Evolutionary conservation across 2,329 filamentous ascomycete species (phyloP), one percentile per base, ranked within the genome.

Genomic region (Colletotrichum sp.): DNA sequence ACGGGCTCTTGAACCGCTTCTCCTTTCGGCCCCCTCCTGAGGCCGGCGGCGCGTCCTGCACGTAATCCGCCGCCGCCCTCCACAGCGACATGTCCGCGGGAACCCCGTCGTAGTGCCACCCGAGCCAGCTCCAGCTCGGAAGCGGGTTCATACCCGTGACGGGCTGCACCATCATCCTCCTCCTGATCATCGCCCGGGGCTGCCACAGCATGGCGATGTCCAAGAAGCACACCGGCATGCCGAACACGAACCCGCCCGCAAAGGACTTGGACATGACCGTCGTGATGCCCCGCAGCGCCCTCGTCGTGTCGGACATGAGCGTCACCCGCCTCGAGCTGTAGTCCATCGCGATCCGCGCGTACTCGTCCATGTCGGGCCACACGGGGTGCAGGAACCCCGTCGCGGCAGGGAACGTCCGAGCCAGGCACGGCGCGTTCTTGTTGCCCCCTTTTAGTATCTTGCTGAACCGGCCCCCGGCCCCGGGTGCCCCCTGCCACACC

Each of bases 61-160:
- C 82, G 68, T 87, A 87, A 77, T 88, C 86, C 10, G 85, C 84
- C 2, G 85, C 84, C 1, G 86, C 85, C 64, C 83, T 83, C 86
- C 86, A 88, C 13, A 88, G 79, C 8, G 80, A 81, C 71, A 87
- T 76, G 69, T 88, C 86, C 16, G 85, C 84, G 8, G 86, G 82
- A 16, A 87, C 81, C 32, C 83, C 85, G 71, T 88, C 86, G 71
- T 86, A 87, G 83, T 85, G 87, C 86, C 86, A 88, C 27, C 86
- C 86, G 83, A 88, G 85, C 86, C 86, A 88, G 34, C 86, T 86
- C 86, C 86, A 88, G 6, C 85, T 86, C 1, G 86, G 86, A 8
- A 88, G 80, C 68, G 76, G 74, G 28, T 78, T 77, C 60, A 78
- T 43, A 30, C 76, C 74, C 6, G 76, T 77, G 34, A 76, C 66